A percentile compares a stretch with the other conserved stretches of the same genome.
These are phyloP conservation scores for Danielia oregonensis DNA, from an alignment of 805 yeast genomes.

Conservation along the genomic window DNA sequence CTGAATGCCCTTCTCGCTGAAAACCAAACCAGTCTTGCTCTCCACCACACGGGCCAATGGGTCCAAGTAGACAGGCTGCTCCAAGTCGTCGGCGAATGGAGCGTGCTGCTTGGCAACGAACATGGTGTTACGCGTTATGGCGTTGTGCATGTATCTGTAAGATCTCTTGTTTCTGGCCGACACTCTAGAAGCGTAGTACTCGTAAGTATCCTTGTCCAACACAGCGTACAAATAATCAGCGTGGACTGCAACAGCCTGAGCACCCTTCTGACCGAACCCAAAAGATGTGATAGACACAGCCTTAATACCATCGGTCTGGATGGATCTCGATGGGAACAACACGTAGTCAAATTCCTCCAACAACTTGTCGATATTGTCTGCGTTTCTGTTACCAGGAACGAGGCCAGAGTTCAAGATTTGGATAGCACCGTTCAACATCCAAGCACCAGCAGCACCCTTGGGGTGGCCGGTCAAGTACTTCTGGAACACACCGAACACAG, in stretches of 20 bases:
- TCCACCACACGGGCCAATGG: slow-evolving; percentile 80
- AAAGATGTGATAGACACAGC: slow-evolving; percentile 96
- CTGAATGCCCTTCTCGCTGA: slow-evolving; percentile 51
- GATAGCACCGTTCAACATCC: slow-evolving; percentile 99
- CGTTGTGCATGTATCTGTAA: slow-evolving; percentile 93
- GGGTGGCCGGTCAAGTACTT: slow-evolving; percentile 99
- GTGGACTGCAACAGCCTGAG: slow-evolving; percentile 86
- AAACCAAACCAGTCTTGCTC: slow-evolving; percentile 41
- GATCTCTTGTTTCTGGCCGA: slow-evolving; percentile 80
- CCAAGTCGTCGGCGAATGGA: slow-evolving; percentile 87
- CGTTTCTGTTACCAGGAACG: slow-evolving; percentile 98
- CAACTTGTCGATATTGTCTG: slow-evolving; percentile 86
- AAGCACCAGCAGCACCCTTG: slow-evolving; percentile 99
- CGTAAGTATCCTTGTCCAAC: slow-evolving; percentile 68
- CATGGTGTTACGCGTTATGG: slow-evolving; percentile 85
- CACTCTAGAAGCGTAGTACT: slow-evolving; percentile 68
- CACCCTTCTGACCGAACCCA: slow-evolving; percentile 99
- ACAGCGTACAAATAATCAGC: slow-evolving; percentile 91
- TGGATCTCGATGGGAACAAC: slow-evolving; percentile 88
- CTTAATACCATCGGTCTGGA: slow-evolving; percentile 95
- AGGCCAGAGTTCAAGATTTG: slow-evolving; percentile 90
- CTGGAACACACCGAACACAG: slow-evolving; percentile 97
- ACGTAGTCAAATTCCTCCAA: slow-evolving; percentile 84
- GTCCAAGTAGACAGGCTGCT: slow-evolving; percentile 87
- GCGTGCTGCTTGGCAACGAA: slow-evolving; percentile 91